Conservation (phyloP, 2,329 filamentous ascomycete genomes). For the Coniochaeta pulveracea region DNA sequence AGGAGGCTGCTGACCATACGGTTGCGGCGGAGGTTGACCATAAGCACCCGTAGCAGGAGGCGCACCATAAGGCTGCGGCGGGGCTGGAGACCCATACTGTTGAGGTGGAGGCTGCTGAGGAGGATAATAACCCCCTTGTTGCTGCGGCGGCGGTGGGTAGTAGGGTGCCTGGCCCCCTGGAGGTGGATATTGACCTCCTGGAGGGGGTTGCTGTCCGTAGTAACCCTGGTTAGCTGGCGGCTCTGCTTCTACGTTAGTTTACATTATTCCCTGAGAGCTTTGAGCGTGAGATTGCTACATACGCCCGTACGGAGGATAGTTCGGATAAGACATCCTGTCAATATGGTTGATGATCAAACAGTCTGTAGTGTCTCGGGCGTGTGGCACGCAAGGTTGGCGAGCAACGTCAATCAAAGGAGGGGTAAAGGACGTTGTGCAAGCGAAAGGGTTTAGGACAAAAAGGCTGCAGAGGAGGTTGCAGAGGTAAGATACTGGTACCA, state of each 20-base stretch:
- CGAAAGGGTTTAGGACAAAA: neutral
- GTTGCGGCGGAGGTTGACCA: constrained; percentile 14
- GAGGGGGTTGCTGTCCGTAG: constrained; percentile 16
- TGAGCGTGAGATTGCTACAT: neutral
- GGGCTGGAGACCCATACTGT: constrained; percentile 17
- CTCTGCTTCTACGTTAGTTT: constrained; percentile 8
- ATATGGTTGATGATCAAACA: no score
- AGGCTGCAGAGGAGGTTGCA: neutral
- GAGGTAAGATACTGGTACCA: neutral
- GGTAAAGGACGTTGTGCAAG: neutral
- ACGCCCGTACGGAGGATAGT: constrained; percentile 6
- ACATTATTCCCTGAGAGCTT: neutral
- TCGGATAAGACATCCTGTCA: constrained; percentile 4
- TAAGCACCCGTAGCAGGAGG: constrained; percentile 10
- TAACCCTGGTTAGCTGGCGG: constrained; percentile 16
- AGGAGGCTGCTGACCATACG: constrained; percentile 21
- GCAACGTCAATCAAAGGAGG: neutral
- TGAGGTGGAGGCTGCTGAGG: constrained; percentile 13
- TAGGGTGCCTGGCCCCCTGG: constrained; percentile 11
- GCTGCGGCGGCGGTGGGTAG: constrained; percentile 10
- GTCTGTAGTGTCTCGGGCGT: no score
- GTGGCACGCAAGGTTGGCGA: neutral
- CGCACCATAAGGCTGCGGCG: constrained; percentile 17
- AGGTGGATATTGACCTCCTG: constrained; percentile 8
- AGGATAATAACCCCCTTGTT: constrained; percentile 16